Evolutionary conservation across 2,329 filamentous ascomycete genomes (phyloP).

Genomic region (Periconia digitata): DNA sequence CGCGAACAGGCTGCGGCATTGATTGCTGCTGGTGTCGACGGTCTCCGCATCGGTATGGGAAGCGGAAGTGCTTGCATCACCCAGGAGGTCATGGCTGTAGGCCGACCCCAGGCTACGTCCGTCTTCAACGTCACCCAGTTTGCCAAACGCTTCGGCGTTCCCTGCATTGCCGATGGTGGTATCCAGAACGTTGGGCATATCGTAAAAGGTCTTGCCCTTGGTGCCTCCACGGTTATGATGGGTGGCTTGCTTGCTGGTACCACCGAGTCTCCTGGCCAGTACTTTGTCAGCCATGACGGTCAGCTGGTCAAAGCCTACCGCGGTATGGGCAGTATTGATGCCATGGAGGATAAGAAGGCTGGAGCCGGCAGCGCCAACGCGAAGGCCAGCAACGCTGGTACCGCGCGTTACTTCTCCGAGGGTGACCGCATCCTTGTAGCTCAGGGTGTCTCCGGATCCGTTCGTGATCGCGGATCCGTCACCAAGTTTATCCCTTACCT

Average conservation of each 20-base stretch:
- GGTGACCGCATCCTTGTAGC: conserved; percentile 92
- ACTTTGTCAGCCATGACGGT: conserved; percentile 92
- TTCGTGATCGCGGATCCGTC: conserved; percentile 80
- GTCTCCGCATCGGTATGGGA: conserved; percentile 97
- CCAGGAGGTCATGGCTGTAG: conserved; percentile 99
- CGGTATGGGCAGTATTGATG: conserved; percentile 98
- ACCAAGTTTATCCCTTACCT: conserved; percentile 97
- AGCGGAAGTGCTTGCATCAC: conserved; percentile 98
- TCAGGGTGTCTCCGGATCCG: conserved; percentile 89
- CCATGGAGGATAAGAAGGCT: conserved; percentile 99
- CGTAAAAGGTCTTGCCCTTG: conserved; percentile 94
- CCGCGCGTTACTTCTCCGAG: conserved; percentile 97
- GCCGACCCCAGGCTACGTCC: conserved; percentile 89
- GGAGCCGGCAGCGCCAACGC: conserved; percentile 70
- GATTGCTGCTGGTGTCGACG: conserved; percentile 92
- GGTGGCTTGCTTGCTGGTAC: conserved; percentile 95
- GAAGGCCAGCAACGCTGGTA: conserved; percentile 83
- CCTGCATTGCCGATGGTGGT: conserved; percentile 96
- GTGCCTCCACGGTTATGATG: conserved; percentile 98
- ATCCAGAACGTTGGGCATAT: conserved; percentile 99
- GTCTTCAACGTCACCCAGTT: conserved; percentile 90
- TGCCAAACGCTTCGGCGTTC: conserved; percentile 89
- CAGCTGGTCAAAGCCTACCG: conserved; percentile 99
- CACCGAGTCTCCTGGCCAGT: conserved; percentile 94
- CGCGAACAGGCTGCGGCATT: conserved; percentile 90